Base-by-base conservation (phyloP, 1,284 basidiomycete species). In the Sphaerobolus stellatus region DNA sequence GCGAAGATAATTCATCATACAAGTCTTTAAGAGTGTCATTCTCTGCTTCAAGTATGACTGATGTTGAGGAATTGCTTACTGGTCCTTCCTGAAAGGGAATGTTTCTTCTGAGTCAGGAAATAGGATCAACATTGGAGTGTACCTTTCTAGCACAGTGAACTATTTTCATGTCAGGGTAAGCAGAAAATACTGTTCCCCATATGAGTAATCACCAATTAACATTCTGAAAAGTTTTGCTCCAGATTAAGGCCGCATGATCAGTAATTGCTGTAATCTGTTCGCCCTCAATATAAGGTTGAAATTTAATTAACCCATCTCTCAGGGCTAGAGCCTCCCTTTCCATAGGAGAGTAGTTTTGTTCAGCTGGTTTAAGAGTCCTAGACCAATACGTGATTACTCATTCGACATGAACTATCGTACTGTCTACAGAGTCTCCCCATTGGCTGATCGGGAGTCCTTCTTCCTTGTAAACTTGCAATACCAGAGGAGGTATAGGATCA, bases 331-430 rank as follows among this genome's bases (percentile, higher is more conserved):
- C 66, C 51, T 67, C 64, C 25, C 62, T 7, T 50, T 67, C 65
- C 1, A 64, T 67, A 5, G 64, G 40, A 9, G 59, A 60, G 38
- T 66, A 66, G 16, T 58, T 59, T 14, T 36, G 6, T 40, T 66
- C 64, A 0, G 70, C 68, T 9, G 64, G 53, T 50, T 70, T 66
- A 1, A 71, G 48, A 0, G 64, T 61, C 46, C 68, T 40, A 2
- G 62, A 68, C 69, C 69, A 74, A 46, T 73, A 75, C 1, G 59
- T 59, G 14, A 71, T 66, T 0, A 74, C 70, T 14, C 66, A 49
- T 57, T 74, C 71, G 1, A 44, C 50, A 48, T 60, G 49, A 3
- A 66, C 56, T 1, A 24, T 36, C 7, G 62, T 62, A 3, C 61
- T 56, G 1, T 64, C 61, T 16, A 64, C 48, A 0, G 38, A 45